phyloP scores from a whole-genome alignment of 768 basidiomycete species.

The Lanmaoa pseudosensibilis region DNA sequence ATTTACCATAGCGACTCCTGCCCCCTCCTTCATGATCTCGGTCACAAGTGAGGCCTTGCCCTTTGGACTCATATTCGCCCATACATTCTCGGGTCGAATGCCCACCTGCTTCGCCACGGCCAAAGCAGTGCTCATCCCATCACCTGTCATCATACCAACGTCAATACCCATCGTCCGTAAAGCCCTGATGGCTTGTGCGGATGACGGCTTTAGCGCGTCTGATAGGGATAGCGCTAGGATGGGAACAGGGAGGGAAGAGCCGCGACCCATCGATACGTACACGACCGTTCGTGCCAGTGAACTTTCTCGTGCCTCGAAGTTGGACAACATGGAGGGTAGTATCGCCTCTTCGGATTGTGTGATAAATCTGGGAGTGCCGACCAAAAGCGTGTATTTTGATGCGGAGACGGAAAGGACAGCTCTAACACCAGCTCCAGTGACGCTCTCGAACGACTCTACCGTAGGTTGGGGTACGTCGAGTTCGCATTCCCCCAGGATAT shows the following conservation, averaged over 20 bases:
- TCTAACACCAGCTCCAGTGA: conserved; percentile 86
- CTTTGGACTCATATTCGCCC: conserved; percentile 92
- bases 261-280: conserved; percentile 66
- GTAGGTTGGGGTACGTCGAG: conserved; percentile 48
- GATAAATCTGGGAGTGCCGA: conserved; percentile 78
- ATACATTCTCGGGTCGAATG: conserved; percentile 78
- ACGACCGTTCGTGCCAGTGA: conserved; percentile 80
- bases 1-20: conserved; percentile 91
- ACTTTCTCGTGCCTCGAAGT: conserved; percentile 73
- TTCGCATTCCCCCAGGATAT: conserved; percentile 46
- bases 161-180: conserved; percentile 88
- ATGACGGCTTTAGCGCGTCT: conserved; percentile 85
- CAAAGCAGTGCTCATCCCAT: conserved; percentile 78
- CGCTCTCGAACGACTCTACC: conserved; percentile 78
- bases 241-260: conserved; percentile 46
- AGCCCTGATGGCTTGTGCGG: conserved; percentile 76
- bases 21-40: conserved; percentile 75
- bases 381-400: conserved; percentile 56
- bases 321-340: conserved; percentile 58
- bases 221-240: conserved; percentile 82
- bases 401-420: conserved; percentile 59
- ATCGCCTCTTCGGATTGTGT: conserved; percentile 49
- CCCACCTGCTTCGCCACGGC: conserved; percentile 92
- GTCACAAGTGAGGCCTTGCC: conserved; percentile 88
- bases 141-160: conserved; percentile 94